Conservation (phyloP, 441 rosid species). For the Croton laevigatus region DNA sequence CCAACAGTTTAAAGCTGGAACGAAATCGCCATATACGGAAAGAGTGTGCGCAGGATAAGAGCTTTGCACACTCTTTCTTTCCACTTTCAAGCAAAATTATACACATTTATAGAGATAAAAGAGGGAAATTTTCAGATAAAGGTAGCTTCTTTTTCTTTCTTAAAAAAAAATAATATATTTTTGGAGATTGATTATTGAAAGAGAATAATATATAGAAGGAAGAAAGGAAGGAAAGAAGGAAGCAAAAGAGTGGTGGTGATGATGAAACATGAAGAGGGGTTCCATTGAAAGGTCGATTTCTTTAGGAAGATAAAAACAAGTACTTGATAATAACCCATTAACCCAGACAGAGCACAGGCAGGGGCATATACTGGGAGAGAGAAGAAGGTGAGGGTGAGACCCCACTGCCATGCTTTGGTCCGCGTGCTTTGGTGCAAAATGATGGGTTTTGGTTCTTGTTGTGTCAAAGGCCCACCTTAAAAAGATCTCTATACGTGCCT, state of each 20-base stretch:
- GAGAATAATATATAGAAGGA: not conserved
- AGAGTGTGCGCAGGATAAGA: conserved; percentile 70
- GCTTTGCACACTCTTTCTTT: conserved; percentile 52
- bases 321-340: conserved; percentile 12
- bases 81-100: conserved; percentile 41
- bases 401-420: conserved; percentile 34
- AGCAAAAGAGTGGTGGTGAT: conserved; percentile 24
- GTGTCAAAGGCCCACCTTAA: conserved; percentile 42
- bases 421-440: conserved; percentile 54
- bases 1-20: conserved; percentile 79
- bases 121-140: conserved; percentile 11
- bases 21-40: conserved; percentile 67
- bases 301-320: conserved; percentile 31
- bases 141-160: conserved; percentile 3
- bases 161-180: too few species aligned
- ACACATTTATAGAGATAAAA: conserved; percentile 11
- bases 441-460: conserved; percentile 31
- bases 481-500: conserved; percentile 39
- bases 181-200: not conserved
- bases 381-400: not conserved
- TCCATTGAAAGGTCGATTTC: conserved; percentile 60
- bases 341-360: not conserved
- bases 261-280: conserved; percentile 33
- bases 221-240: not conserved
- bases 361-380: not conserved